Evolutionary conservation across 2,329 filamentous ascomycete genomes (phyloP).

Genomic region (Cladosporium sp.): DNA sequence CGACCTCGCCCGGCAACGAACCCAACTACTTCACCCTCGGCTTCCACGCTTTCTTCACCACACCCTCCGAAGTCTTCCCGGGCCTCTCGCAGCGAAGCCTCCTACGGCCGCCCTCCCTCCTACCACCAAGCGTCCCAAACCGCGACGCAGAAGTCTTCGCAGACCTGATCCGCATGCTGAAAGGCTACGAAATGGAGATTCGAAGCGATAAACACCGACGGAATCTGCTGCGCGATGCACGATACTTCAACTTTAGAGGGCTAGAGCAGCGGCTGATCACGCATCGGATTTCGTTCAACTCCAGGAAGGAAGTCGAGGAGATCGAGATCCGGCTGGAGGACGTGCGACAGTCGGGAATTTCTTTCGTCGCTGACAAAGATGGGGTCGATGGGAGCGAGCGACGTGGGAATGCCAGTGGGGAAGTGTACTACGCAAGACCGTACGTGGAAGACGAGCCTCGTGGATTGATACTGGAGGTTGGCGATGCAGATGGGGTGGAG

Average conservation of each 20-base stretch:
- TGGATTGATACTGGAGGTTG: constrained; percentile 80
- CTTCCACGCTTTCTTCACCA: constrained; percentile 83
- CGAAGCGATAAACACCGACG: constrained; percentile 73
- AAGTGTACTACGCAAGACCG: constrained; percentile 79
- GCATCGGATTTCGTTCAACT: constrained; percentile 73
- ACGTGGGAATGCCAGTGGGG: constrained; percentile 40
- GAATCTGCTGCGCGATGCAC: constrained; percentile 78
- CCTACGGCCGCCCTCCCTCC: constrained; percentile 81
- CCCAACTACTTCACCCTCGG: constrained; percentile 95
- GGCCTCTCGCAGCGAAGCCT: constrained; percentile 77
- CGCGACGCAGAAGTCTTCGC: constrained; percentile 81
- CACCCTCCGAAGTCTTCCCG: constrained; percentile 77
- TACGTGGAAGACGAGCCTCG: constrained; percentile 74
- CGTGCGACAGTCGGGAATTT: constrained; percentile 82
- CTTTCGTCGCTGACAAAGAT: constrained; percentile 56
- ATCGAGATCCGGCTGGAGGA: constrained; percentile 81
- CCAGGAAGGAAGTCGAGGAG: constrained; percentile 63
- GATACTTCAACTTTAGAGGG: constrained; percentile 90
- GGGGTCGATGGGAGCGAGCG: constrained; percentile 8
- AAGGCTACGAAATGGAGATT: constrained; percentile 80
- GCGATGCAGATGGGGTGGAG: constrained; percentile 57
- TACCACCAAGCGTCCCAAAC: constrained; percentile 77
- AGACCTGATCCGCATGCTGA: constrained; percentile 76
- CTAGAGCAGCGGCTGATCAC: constrained; percentile 84
- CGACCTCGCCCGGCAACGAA: constrained; percentile 75